Base-by-base conservation (phyloP, 2,329 filamentous ascomycete genomes). In the Stachybotrys chlorohalonatus region DNA sequence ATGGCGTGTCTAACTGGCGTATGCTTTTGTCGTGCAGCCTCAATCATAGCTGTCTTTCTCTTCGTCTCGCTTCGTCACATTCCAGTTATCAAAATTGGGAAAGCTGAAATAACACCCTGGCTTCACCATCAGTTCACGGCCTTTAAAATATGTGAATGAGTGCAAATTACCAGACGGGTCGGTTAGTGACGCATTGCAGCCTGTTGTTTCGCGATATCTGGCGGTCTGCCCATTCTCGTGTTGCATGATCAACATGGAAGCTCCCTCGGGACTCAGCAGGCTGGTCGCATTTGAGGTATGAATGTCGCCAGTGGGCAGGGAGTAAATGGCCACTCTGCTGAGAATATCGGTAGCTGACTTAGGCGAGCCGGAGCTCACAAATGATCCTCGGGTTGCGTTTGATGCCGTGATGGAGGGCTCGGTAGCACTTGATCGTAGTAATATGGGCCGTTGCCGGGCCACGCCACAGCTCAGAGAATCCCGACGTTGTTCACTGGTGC, bases 41-140 rank as follows among this genome's bases (percentile, higher is more conserved):
- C 63, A 65, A 47, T 65, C 63, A 54, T 64, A 60, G 3, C 57
- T 55, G 32, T 62, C 60, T 53, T 64, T 63, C 50, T 61, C 56
- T 13, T 64, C 57, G 17, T 60, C 59, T 32, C 63, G 58, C 49
- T 64, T 63, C 47, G 63, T 75, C 17, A 73, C 73, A 47, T 81
- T 79, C 75, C 84, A 88, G 57, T 83, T 79, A 63, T 89, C 86
- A 68, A 88, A 89, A 67, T 81, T 86, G 15, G 86, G 86, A 66
- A 89, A 89, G 73, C 85, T 88, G 64, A 87, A 84, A 69, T 89
- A 89, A 58, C 82, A 80, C 54, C 60, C 65, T 67, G 13, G 36
- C 13, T 5, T 42, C 8, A 13, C 36, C 2, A 42, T 42, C 13
- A 42, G 36, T 13, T 42, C 36, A 42, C 36, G 13, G 8, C 6